Evolutionary conservation across 306 rosid genomes (phyloP).

Genomic region (Gleditsia sinensis): DNA sequence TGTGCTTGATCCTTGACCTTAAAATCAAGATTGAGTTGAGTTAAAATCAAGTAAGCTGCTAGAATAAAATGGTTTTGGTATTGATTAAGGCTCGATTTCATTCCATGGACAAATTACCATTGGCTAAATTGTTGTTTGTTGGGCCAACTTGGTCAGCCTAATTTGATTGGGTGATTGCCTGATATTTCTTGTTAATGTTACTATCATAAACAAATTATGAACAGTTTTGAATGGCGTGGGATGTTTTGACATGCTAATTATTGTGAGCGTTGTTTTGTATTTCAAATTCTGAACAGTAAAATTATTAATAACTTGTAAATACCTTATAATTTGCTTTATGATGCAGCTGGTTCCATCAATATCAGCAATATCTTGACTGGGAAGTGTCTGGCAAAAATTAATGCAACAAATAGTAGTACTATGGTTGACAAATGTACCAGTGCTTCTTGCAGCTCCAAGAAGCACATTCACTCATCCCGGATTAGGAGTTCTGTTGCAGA

Average conservation of each 20-base stretch:
- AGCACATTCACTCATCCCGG: slow-evolving; percentile 41
- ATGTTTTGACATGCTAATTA: not conserved
- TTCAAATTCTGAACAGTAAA: slow-evolving; percentile 8
- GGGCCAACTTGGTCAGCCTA: not conserved
- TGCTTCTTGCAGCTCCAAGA: slow-evolving; percentile 49
- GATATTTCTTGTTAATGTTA: no score
- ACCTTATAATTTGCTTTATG: slow-evolving; percentile 20
- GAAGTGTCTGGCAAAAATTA: slow-evolving; percentile 82
- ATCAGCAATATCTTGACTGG: slow-evolving; percentile 92
- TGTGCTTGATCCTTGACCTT: not conserved
- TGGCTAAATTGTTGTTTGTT: not conserved
- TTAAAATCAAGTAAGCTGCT: not conserved
- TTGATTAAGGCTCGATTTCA: not conserved
- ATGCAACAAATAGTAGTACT: slow-evolving; percentile 47
- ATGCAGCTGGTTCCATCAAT: slow-evolving; percentile 84
- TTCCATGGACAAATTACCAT: not conserved
- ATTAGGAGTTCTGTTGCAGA: slow-evolving; percentile 76
- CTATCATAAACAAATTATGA: not conserved
- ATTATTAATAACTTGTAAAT: not conserved
- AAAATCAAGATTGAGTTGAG: not conserved
- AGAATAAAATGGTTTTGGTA: not conserved
- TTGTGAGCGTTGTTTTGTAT: not conserved
- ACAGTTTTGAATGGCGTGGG: no score
- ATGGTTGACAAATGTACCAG: slow-evolving; percentile 45
- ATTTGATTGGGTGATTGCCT: not conserved